phyloP scores from a whole-genome alignment of 2,329 filamentous ascomycete species.

The Magnaporthiopsis poae region DNA sequence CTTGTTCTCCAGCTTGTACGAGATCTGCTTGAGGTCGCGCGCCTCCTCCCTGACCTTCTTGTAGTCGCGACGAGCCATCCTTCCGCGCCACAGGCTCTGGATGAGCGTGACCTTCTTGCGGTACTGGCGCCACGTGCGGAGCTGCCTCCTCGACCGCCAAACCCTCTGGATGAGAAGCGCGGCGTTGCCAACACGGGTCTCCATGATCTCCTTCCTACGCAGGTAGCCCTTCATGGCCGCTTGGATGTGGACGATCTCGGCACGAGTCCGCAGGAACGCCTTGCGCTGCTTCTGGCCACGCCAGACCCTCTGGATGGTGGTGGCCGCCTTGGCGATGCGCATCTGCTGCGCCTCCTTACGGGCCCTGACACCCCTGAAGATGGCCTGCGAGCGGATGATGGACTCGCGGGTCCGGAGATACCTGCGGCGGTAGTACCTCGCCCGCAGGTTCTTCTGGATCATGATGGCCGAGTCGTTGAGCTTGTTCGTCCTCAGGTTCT shows the following conservation, averaged over 20 bases:
- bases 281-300: slow-evolving; percentile 83
- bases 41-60: slow-evolving; percentile 90
- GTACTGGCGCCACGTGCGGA: slow-evolving; percentile 77
- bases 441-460: slow-evolving; percentile 96
- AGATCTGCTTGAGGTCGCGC: slow-evolving; percentile 96
- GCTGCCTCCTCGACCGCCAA: slow-evolving; percentile 72
- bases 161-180: slow-evolving; percentile 80
- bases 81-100: slow-evolving; percentile 88
- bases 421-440: slow-evolving; percentile 86
- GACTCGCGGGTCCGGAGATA: slow-evolving; percentile 80
- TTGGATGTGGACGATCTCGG: slow-evolving; percentile 79
- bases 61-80: slow-evolving; percentile 68
- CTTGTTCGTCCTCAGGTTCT: slow-evolving; percentile 81
- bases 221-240: slow-evolving; percentile 86
- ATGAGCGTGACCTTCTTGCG: slow-evolving; percentile 80
- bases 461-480: slow-evolving; percentile 90
- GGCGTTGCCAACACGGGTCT: slow-evolving; percentile 86
- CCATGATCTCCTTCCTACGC: slow-evolving; percentile 81
- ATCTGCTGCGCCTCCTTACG: slow-evolving; percentile 70
- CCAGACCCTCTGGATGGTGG: slow-evolving; percentile 92
- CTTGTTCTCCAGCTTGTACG: slow-evolving; percentile 99
- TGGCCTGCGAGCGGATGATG: slow-evolving; percentile 70
- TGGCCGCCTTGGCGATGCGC: slow-evolving; percentile 75
- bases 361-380: slow-evolving; percentile 67
- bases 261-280: slow-evolving; percentile 65